phyloP scores from a whole-genome alignment of 768 basidiomycete genomes.

The Boletus speciosus region DNA sequence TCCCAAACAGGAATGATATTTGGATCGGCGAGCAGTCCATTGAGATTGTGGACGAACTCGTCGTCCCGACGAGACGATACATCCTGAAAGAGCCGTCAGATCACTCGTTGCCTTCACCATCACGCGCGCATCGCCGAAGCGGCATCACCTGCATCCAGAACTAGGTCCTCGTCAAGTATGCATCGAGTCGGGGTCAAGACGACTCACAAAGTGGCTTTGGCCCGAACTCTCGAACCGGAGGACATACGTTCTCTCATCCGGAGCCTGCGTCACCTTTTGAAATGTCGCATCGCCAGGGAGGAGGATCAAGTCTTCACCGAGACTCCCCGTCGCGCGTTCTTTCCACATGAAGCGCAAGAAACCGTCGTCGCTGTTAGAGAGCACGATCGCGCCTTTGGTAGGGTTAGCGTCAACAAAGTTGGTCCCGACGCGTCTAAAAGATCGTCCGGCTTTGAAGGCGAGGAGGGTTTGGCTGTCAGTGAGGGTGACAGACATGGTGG shows the following conservation, averaged over 20 bases:
- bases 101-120: background rate
- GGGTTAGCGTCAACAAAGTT: conserved; percentile 66
- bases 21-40: conserved; percentile 65
- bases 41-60: conserved; percentile 71
- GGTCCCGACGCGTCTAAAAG: conserved; percentile 61
- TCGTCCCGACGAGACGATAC: conserved; percentile 62
- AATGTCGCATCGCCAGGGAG: conserved; percentile 87
- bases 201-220: conserved; percentile 82
- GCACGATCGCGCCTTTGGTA: conserved; percentile 69
- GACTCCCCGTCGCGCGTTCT: conserved; percentile 56
- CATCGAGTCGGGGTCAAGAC: background rate
- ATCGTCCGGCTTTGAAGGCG: conserved; percentile 70
- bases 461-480: conserved; percentile 34
- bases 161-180: conserved; percentile 34
- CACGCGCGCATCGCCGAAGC: background rate
- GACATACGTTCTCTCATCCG: conserved; percentile 72
- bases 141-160: conserved; percentile 81
- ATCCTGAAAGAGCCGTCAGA: conserved; percentile 43
- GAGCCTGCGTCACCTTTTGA: conserved; percentile 64
- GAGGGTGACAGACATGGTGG: conserved; percentile 24
- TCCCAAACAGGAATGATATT: conserved; percentile 61
- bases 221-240: conserved; percentile 90
- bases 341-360: conserved; percentile 80
- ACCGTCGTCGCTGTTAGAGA: conserved; percentile 70
- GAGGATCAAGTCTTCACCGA: conserved; percentile 81